Base-by-base conservation (phyloP, 768 basidiomycete genomes). In the Russula griseocarnosa region DNA sequence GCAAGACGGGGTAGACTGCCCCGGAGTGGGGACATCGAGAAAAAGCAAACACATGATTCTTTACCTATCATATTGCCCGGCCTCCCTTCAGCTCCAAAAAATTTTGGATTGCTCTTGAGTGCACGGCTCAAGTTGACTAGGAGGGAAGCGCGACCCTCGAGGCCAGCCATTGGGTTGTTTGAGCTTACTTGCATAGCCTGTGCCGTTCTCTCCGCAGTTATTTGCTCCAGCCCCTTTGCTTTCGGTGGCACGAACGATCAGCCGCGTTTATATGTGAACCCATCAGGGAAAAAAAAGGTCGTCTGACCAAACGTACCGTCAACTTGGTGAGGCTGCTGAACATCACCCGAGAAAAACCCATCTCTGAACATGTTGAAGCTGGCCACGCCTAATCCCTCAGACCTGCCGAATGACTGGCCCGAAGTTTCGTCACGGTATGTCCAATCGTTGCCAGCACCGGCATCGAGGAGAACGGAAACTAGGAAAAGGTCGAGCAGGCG, bases 401-500 rank as follows among this genome's bases (percentile, higher is more conserved):
- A 94, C 69, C 88, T 81, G 57, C 77, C 71, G 73, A 85, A 93
- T 0, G 73, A 77, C 61, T 78, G 70, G 0, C 82, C 83, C 0
- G 83, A 81, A 0, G 72, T 76, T 6, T 79, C 73, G 62, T 95
- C 94, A 8, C 76, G 79, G 74, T 88, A 98, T 13, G 74, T 74
- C 95, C 95, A 98, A 1, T 76, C 70, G 61, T 83, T 87, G 0
- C 95, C 96, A 0, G 95, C 96, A 1, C 95, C 95, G 0, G 95
- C 96, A 70, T 98, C 96, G 40, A 99, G 84, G 16, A 98, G 81
- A 9, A 98, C 96, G 13, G 93, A 94, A 34, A 92, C 89, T 59
- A 86, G 76, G 77, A 94, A 95, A 46, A 97, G 83, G 75, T 98
- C 96, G 72, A 98, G 80, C 38, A 93, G 79, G 1, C 93, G 82